Conservation (phyloP, 441 rosid genomes). For the Populus hybrid region DNA sequence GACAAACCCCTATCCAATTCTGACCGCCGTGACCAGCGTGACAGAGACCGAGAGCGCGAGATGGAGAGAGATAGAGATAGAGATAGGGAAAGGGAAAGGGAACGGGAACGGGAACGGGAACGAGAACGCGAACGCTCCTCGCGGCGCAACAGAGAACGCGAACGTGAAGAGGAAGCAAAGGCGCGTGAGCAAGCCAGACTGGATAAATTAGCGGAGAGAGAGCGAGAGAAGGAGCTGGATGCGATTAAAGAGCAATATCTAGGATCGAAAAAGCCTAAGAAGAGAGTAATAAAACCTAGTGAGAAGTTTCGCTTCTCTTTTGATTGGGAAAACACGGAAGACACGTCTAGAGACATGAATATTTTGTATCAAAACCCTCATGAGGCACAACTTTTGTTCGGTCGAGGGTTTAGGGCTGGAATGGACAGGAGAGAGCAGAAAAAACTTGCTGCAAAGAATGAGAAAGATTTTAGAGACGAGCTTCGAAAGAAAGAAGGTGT, state of each 20-base stretch:
- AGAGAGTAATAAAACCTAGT: conserved; percentile 88
- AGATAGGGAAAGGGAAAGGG: conserved; percentile 39
- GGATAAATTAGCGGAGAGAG: conserved; percentile 76
- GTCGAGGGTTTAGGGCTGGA: conserved; percentile 88
- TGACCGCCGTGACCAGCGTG: conserved; percentile 16
- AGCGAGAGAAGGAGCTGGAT: conserved; percentile 73
- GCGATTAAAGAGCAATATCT: conserved; percentile 83
- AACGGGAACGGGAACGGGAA: conserved; percentile 11
- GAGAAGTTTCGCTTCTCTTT: conserved; percentile 94
- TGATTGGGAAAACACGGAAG: conserved; percentile 95
- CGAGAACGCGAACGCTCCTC: conserved; percentile 31
- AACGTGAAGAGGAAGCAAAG: conserved; percentile 64
- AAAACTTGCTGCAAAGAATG: conserved; percentile 81
- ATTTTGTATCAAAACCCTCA: conserved; percentile 80
- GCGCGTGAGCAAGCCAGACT: conserved; percentile 57
- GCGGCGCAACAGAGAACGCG: conserved; percentile 52
- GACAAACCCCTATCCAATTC: neutral
- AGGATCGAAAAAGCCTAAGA: conserved; percentile 88
- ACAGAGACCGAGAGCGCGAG: conserved; percentile 30
- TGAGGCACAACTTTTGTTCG: conserved; percentile 83
- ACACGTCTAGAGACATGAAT: conserved; percentile 85
- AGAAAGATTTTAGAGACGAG: conserved; percentile 84
- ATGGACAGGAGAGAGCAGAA: conserved; percentile 96
- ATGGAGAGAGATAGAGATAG: conserved; percentile 42
- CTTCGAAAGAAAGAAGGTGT: conserved; percentile 73